Evolutionary conservation across 2,329 filamentous ascomycete species (phyloP), one percentile per base, ranked within the genome.

Genomic region (Penicillium hordei): DNA sequence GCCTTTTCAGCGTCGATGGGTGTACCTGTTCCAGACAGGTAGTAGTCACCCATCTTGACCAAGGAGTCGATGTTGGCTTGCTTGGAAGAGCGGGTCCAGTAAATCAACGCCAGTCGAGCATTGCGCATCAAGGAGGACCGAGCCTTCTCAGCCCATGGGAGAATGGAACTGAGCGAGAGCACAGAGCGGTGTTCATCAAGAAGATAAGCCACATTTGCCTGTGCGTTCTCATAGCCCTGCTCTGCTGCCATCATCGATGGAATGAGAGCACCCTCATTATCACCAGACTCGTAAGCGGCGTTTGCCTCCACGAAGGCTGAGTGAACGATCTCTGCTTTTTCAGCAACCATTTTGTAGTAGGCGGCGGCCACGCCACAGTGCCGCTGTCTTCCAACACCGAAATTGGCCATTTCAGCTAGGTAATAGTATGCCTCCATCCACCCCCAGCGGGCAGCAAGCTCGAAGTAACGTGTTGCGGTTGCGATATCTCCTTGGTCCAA

Each of bases 41-140:
- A 97, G 75, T 97, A 97, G 76, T 99, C 95, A 39, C 94, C 94
- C 89, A 97, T 96, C 78, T 99, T 99, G 64, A 99, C 90, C 61
- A 96, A 82, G 0, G 93, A 90, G 75, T 99, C 94, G 45, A 96
- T 89, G 65, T 99, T 99, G 46, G 88, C 85, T 72, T 99, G 95
- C 64, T 91, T 90, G 2, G 94, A 92, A 10, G 93, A 97, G 36
- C 94, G 87, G 0, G 93, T 97, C 91, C 93, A 99, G 77, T 96
- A 94, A 36, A 96, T 88, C 49, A 99, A 82, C 1, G 92, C 92
- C 3, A 96, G 76, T 3, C 81, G 79, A 0, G 85, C 79, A 70
- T 89, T 85, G 49, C 79, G 78, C 23, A 87, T 76, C 29, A 85
- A 68, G 10, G 79, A 74, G 44, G 69, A 67, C 10, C 76, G 72